phyloP scores from a whole-genome alignment of 2,329 filamentous ascomycete genomes.

The Phaeosphaeria sp. region DNA sequence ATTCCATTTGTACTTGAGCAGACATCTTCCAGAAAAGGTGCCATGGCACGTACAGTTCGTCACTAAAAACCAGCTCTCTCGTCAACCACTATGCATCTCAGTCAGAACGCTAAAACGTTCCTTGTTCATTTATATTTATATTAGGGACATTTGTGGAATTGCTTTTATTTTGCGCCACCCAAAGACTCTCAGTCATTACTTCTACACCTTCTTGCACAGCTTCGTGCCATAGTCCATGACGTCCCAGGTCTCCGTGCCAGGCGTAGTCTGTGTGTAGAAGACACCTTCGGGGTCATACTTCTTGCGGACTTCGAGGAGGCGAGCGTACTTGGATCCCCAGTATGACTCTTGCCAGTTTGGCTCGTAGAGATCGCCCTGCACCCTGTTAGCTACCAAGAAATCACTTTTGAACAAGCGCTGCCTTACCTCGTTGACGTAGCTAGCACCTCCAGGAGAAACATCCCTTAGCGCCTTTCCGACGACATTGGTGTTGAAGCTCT shows the following conservation, averaged over 20 bases:
- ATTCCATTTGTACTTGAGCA: no score
- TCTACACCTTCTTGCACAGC: slow-evolving; percentile 34
- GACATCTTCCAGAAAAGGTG: no score
- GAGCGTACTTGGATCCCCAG: slow-evolving; percentile 44
- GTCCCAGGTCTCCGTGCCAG: slow-evolving; percentile 44
- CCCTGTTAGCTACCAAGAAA: slow-evolving; percentile 1
- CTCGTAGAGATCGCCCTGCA: slow-evolving; percentile 43
- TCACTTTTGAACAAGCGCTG: neutral
- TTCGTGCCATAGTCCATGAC: slow-evolving; percentile 45
- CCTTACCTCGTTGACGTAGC: slow-evolving; percentile 44
- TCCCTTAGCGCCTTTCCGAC: slow-evolving; percentile 38
- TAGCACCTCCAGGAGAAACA: slow-evolving; percentile 39
- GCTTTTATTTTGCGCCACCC: neutral
- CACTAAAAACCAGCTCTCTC: no score
- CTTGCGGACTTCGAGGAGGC: slow-evolving; percentile 36
- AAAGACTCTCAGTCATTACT: neutral
- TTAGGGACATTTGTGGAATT: neutral
- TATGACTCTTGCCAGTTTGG: slow-evolving; percentile 46
- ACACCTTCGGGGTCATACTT: slow-evolving; percentile 46
- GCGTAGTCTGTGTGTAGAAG: slow-evolving; percentile 44
- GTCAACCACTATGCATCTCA: neutral
- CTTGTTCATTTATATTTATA: neutral
- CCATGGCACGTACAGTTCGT: no score
- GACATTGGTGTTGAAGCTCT: slow-evolving; percentile 39
- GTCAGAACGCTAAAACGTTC: neutral